phyloP scores from a whole-genome alignment of 2,329 filamentous ascomycete species.

The Remersonia thermophila region DNA sequence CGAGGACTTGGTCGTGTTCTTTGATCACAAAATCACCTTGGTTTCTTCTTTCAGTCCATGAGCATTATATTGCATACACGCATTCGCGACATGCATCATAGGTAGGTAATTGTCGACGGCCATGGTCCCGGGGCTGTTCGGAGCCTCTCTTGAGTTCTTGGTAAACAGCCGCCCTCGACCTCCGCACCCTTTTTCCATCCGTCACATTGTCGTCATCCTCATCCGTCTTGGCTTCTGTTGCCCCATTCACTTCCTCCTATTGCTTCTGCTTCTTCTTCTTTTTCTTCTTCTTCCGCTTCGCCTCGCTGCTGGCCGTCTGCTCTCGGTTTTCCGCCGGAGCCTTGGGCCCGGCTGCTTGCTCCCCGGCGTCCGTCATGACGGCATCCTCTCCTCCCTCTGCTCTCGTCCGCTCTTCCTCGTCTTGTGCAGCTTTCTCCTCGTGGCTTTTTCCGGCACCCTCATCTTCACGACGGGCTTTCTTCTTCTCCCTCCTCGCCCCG shows the following conservation, averaged over 20 bases:
- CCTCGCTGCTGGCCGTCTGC: background rate
- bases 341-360: background rate
- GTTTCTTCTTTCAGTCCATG: too few relatives aligned
- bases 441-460: background rate
- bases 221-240: slow-evolving; percentile 1
- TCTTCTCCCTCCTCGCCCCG: slow-evolving; percentile 17
- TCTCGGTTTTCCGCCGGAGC: too few relatives aligned
- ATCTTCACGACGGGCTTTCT: slow-evolving; percentile 5
- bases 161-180: too few relatives aligned
- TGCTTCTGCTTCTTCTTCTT: slow-evolving; percentile 13
- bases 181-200: background rate
- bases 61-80: too few relatives aligned
- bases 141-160: too few relatives aligned
- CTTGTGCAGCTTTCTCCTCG: too few relatives aligned
- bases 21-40: too few relatives aligned
- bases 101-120: too few relatives aligned
- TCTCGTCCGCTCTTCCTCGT: background rate
- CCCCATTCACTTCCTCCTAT: slow-evolving; percentile 6
- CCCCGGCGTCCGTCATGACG: background rate
- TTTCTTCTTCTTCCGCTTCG: slow-evolving; percentile 7
- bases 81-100: too few relatives aligned
- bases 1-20: too few relatives aligned
- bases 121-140: too few relatives aligned
- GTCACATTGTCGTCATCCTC: background rate
- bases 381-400: too few relatives aligned